Conservation (phyloP, 1,139 yeast species). For the Candida glucosophila region DNA sequence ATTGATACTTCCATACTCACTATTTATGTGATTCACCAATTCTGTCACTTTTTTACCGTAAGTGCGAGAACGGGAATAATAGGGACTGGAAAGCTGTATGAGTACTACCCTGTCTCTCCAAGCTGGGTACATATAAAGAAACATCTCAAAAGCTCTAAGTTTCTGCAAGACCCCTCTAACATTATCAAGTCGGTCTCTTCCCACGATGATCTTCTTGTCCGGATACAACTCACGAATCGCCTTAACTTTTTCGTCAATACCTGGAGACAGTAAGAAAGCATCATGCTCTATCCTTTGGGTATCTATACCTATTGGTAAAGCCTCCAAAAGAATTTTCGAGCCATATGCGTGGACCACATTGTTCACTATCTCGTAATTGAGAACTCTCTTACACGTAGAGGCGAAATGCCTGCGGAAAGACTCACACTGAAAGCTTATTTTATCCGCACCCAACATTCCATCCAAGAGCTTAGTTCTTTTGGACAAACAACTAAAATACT, state of each 20-base stretch:
- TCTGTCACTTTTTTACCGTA: slow-evolving; percentile 77
- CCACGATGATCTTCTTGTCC: slow-evolving; percentile 70
- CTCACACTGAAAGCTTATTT: slow-evolving; percentile 77
- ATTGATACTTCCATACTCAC: slow-evolving; percentile 72
- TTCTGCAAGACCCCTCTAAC: slow-evolving; percentile 82
- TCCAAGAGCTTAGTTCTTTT: slow-evolving; percentile 75
- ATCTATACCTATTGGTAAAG: slow-evolving; percentile 85
- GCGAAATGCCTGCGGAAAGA: slow-evolving; percentile 86
- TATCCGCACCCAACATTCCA: slow-evolving; percentile 86
- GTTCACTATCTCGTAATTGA: slow-evolving; percentile 60
- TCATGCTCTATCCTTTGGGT: slow-evolving; percentile 54
- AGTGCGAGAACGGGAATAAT: slow-evolving; percentile 45
- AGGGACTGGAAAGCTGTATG: slow-evolving; percentile 87
- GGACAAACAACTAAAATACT: slow-evolving; percentile 82
- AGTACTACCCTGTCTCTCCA: slow-evolving; percentile 84
- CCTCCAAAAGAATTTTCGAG: slow-evolving; percentile 59
- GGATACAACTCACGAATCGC: slow-evolving; percentile 61
- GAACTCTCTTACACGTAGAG: slow-evolving; percentile 75
- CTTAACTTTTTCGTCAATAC: slow-evolving; percentile 27
- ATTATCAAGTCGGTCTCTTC: slow-evolving; percentile 72
- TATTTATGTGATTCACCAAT: slow-evolving; percentile 69
- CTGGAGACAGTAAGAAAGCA: slow-evolving; percentile 28
- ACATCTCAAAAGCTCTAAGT: slow-evolving; percentile 71
- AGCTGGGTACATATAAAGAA: slow-evolving; percentile 83
- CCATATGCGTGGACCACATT: slow-evolving; percentile 68